These are phyloP conservation scores for Chlorella sorokiniana DNA, from an alignment of 139 green algal species.

Conservation along the genomic window DNA sequence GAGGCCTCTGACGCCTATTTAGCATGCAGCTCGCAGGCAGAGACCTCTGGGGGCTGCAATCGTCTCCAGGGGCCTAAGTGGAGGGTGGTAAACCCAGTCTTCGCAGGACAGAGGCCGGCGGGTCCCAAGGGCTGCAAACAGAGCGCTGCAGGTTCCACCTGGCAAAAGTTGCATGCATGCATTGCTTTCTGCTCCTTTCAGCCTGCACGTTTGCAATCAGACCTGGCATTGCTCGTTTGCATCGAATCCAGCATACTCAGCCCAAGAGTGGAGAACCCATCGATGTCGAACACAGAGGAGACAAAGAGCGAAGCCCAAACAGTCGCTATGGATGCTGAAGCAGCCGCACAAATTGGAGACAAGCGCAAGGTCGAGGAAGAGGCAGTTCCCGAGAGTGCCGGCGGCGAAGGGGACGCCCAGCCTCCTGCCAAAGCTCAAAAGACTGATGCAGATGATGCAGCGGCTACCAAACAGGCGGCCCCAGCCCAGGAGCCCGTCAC, in stretches of 20 bases:
- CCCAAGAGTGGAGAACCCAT: too few relatives aligned
- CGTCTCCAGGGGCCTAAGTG: too few relatives aligned
- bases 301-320: neutral
- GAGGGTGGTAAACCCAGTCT: too few relatives aligned
- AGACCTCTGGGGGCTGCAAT: too few relatives aligned
- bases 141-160: neutral
- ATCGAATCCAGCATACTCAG: neutral
- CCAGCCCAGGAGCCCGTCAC: constrained; percentile 33
- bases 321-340: neutral
- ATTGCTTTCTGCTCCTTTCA: neutral
- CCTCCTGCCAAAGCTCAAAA: constrained; percentile 14
- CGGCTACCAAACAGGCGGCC: neutral
- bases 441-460: neutral
- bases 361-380: constrained; percentile 26
- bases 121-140: too few relatives aligned
- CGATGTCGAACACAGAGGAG: neutral
- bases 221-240: too few relatives aligned
- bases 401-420: neutral
- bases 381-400: neutral
- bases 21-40: too few relatives aligned
- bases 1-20: too few relatives aligned
- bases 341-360: neutral
- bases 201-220: neutral
- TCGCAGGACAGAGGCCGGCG: too few relatives aligned
- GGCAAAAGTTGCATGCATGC: constrained; percentile 11